A percentile compares a stretch with the other conserved stretches of the same genome.
Conservation (phyloP, 2,329 filamentous ascomycete genomes). For the Fulvia fulva region DNA sequence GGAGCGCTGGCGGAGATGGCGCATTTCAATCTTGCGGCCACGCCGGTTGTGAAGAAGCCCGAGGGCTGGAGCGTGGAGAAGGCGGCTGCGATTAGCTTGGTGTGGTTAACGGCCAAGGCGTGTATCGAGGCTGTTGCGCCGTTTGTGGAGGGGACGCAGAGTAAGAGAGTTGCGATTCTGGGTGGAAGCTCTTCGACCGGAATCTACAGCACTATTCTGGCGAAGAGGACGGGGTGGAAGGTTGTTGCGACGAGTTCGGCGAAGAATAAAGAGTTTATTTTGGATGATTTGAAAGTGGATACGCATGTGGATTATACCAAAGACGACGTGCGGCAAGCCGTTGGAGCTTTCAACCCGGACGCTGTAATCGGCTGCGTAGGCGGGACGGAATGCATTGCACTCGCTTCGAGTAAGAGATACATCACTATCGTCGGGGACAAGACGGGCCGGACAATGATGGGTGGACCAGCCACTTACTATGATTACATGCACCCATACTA, state of each 20-base stretch:
- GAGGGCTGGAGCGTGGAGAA: slow-evolving; percentile 29
- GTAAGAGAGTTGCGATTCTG: slow-evolving; percentile 30
- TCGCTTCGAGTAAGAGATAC: slow-evolving; percentile 47
- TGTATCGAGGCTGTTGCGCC: slow-evolving; percentile 29
- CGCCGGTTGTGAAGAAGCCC: slow-evolving; percentile 29
- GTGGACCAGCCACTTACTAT: slow-evolving; percentile 32
- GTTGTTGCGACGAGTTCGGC: slow-evolving; percentile 53
- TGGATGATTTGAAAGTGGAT: slow-evolving; percentile 55
- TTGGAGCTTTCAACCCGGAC: slow-evolving; percentile 51
- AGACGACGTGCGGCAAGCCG: slow-evolving; percentile 44
- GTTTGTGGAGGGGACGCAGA: slow-evolving; percentile 23
- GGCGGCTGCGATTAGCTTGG: slow-evolving; percentile 31
- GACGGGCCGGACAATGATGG: slow-evolving; percentile 32
- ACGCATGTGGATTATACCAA: slow-evolving; percentile 60
- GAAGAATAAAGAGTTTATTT: slow-evolving; percentile 55
- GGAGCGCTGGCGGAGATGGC: slow-evolving; percentile 31
- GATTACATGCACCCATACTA: slow-evolving; percentile 23
- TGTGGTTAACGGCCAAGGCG: slow-evolving; percentile 33
- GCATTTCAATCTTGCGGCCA: slow-evolving; percentile 25
- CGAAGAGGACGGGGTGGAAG: slow-evolving; percentile 32
- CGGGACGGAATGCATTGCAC: slow-evolving; percentile 31
- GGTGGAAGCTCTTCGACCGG: slow-evolving; percentile 32
- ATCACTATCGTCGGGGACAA: slow-evolving; percentile 42
- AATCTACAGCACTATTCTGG: slow-evolving; percentile 33
- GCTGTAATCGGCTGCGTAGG: slow-evolving; percentile 61